Evolutionary conservation across 2,329 filamentous ascomycete species (phyloP).

Genomic region (Aureobasidium sp.): DNA sequence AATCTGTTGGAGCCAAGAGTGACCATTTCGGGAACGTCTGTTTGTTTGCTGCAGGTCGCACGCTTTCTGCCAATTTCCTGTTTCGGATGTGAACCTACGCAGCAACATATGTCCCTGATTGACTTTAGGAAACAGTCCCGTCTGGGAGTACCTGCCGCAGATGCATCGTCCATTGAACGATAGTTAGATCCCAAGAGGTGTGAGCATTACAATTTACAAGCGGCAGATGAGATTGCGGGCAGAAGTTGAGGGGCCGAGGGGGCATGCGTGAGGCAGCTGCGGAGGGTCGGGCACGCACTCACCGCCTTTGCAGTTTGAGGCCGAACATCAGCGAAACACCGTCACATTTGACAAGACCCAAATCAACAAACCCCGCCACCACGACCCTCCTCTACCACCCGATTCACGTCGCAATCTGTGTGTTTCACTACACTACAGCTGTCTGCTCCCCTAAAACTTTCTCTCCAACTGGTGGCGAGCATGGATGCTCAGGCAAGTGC

Average conservation of each 20-base stretch:
- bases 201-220: background rate
- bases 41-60: background rate
- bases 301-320: constrained; percentile 1
- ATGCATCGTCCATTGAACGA: background rate
- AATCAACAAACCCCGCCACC: constrained; percentile 6
- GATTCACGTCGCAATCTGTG: background rate
- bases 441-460: background rate
- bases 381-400: background rate
- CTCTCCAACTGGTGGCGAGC: constrained; percentile 4
- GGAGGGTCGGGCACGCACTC: too few relatives aligned
- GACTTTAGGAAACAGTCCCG: too few relatives aligned
- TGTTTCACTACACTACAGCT: constrained; percentile 8
- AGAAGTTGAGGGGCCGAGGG: background rate
- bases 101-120: too few relatives aligned
- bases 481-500: constrained; percentile 15
- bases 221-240: background rate
- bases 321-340: background rate
- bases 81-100: background rate
- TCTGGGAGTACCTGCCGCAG: too few relatives aligned
- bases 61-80: background rate
- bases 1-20: background rate
- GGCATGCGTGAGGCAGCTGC: too few relatives aligned
- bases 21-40: background rate
- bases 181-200: background rate
- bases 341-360: background rate